A percentile compares a stretch with the other conserved stretches of the same genome.
Evolutionary conservation across 805 yeast genomes (phyloP).

Genomic region (Teunomyces pallodes): DNA sequence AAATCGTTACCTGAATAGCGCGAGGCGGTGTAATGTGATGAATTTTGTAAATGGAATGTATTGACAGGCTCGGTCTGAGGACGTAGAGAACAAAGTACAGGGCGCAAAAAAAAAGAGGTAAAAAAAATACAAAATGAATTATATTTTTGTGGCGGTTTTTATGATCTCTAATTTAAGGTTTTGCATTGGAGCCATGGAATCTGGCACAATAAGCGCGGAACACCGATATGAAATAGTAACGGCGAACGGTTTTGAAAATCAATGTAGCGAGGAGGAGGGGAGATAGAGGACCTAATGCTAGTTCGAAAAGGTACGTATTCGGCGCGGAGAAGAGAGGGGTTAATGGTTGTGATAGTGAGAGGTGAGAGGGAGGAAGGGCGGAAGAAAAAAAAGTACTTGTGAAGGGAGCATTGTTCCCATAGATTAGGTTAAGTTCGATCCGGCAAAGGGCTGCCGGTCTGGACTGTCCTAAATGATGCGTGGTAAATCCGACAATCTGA

Average conservation of each 20-base stretch:
- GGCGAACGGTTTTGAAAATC: neutral
- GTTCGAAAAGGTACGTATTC: neutral
- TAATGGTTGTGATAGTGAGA: neutral
- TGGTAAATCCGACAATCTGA: neutral
- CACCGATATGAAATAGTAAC: neutral
- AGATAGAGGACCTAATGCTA: neutral
- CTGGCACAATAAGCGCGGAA: neutral
- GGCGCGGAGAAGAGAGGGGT: neutral
- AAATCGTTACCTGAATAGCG: too few species aligned
- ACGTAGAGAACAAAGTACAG: neutral
- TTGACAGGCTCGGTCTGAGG: neutral
- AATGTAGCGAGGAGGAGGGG: neutral
- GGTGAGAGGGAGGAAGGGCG: too few species aligned
- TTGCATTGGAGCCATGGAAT: neutral
- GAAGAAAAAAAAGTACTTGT: neutral
- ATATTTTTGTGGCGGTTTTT: neutral
- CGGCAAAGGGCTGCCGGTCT: neutral
- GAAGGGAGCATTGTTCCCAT: neutral
- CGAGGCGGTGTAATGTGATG: too few species aligned
- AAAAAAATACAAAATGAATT: neutral
- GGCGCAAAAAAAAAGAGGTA: too few species aligned
- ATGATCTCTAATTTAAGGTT: slow-evolving; percentile 1
- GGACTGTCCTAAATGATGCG: neutral
- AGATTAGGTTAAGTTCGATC: too few species aligned
- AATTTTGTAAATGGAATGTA: neutral